A percentile compares a stretch with the other conserved stretches of the same genome.
Conservation (phyloP, 768 basidiomycete genomes). For the Collybia nuda region DNA sequence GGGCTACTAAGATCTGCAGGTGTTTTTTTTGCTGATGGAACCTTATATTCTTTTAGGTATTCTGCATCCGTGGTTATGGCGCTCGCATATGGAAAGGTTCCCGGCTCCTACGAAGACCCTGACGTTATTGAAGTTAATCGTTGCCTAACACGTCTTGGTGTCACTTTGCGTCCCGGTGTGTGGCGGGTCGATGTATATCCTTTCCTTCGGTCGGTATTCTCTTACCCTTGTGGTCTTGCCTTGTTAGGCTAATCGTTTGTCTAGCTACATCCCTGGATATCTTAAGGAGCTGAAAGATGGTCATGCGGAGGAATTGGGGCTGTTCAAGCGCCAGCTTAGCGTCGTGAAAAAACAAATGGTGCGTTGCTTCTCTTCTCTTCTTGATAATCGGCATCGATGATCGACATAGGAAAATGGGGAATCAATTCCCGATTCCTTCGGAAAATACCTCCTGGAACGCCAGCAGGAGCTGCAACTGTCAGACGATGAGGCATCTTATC, state of each 20-base stretch:
- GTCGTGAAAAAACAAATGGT: conserved; percentile 27
- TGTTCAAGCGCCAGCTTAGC: conserved; percentile 54
- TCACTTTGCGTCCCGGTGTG: conserved; percentile 40
- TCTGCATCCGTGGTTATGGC: conserved; percentile 51
- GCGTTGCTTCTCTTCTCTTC: background rate
- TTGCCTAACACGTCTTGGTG: conserved; percentile 44
- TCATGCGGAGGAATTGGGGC: conserved; percentile 51
- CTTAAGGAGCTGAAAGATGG: conserved; percentile 54
- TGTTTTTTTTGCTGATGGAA: no score
- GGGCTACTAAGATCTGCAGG: no score
- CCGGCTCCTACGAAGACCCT: conserved; percentile 42
- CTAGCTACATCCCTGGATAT: conserved; percentile 60
- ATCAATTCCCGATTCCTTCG: conserved; percentile 47
- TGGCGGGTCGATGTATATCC: conserved; percentile 51
- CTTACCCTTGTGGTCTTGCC: conserved; percentile 14
- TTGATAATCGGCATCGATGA: background rate
- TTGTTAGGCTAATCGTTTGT: conserved; percentile 16
- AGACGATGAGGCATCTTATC: conserved; percentile 58
- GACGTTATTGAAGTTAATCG: conserved; percentile 46
- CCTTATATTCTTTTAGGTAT: conserved; percentile 31
- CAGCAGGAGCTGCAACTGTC: conserved; percentile 54
- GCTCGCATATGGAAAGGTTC: conserved; percentile 45
- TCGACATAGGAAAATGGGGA: conserved; percentile 27
- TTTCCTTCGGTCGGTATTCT: no score
- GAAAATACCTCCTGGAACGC: conserved; percentile 55